phyloP scores from a whole-genome alignment of 2,329 filamentous ascomycete genomes.

The Microdochium bolleyi region DNA sequence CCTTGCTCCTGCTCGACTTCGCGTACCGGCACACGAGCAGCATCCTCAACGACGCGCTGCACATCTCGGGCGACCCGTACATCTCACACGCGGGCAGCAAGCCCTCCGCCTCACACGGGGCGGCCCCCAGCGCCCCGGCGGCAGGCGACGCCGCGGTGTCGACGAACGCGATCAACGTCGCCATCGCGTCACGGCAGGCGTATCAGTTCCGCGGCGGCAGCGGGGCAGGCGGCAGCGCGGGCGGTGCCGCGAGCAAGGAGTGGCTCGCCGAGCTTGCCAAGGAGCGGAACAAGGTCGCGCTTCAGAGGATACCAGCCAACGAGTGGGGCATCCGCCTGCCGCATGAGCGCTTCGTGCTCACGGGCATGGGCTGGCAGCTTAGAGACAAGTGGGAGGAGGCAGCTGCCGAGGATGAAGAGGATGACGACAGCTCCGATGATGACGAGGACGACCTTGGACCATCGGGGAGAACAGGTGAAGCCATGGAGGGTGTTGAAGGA shows the following conservation, averaged over 20 bases:
- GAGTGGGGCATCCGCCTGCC: constrained; percentile 63
- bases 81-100: constrained; percentile 46
- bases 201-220: constrained; percentile 59
- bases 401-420: constrained; percentile 30
- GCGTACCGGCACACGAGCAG: constrained; percentile 74
- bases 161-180: constrained; percentile 62
- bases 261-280: constrained; percentile 69
- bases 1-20: constrained; percentile 76
- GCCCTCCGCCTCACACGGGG: constrained; percentile 40
- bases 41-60: constrained; percentile 63
- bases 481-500: constrained; percentile 39
- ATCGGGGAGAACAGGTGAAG: constrained; percentile 30
- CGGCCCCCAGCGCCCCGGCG: constrained; percentile 35
- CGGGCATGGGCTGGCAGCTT: constrained; percentile 57
- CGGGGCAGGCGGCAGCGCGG: constrained; percentile 30
- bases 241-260: constrained; percentile 58
- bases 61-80: constrained; percentile 63
- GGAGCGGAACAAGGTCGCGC: constrained; percentile 58
- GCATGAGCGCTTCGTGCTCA: constrained; percentile 61
- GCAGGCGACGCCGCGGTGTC: constrained; percentile 49
- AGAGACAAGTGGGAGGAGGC: constrained; percentile 48
- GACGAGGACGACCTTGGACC: constrained; percentile 29
- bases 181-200: constrained; percentile 59
- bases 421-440: constrained; percentile 30
- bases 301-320: constrained; percentile 54